Evolutionary conservation across 305 asterid genomes (phyloP), one percentile per base, ranked within the genome.

Genomic region (Plantago lanceolata): DNA sequence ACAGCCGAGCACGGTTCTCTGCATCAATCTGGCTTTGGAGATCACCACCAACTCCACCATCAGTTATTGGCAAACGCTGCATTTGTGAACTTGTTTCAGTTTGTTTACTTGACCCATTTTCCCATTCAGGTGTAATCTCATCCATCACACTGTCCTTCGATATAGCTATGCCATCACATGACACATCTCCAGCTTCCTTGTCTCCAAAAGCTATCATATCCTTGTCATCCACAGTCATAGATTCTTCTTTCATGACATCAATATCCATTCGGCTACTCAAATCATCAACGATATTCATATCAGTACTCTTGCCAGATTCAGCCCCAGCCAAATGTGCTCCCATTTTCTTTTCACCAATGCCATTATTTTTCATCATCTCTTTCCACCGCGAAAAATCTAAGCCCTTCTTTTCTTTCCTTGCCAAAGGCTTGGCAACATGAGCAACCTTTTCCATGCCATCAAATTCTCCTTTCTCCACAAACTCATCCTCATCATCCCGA

Each of bases 1-100:
- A 84, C 76, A 93, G 65, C 59, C 79, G 78, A 62, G 82, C 82
- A 67, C 75, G 80, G 71, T 90, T 93, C 79, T 93, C 93, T 62
- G 83, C 81, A 80, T 93, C 97, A 73, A 93, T 93, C 79, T 93
- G 81, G 66, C 84, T 77, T 74, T 82, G 84, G 52, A 87, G 75
- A 71, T 77, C 75, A 24, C 68, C 75, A 24, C 52, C 75, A 57
- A 58, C 70, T 71, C 82, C 83, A 64, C 71, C 74, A 58, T 62
- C 28, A 50, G 75, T 45, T 59, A 57, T 68, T 50, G 68, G 72
- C 63, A 44, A 24, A 68, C n/a, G 28, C 57, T 68, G 67, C 55
- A 17, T 66, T 58, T 71, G 75, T 13, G 49, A 55, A 61, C 74
- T 75, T 35, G 68, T 66, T 31, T 65, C 69, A 52, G 58, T 62